Evolutionary conservation across 306 rosid genomes (phyloP).

Genomic region (Quercus glauca): DNA sequence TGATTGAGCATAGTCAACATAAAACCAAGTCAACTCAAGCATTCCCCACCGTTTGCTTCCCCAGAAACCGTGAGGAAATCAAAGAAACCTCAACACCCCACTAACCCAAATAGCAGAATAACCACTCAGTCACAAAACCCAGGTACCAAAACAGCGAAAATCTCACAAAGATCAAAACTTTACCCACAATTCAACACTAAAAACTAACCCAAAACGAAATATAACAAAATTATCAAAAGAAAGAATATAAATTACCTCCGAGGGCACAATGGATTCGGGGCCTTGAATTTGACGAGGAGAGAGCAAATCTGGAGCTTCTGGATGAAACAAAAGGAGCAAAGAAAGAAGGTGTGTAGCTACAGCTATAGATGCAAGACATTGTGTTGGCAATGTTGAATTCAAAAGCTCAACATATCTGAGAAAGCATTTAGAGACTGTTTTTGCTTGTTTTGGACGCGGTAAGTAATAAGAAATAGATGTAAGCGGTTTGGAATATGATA

Average conservation of each 20-base stretch:
- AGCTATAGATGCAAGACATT: conserved; percentile 51
- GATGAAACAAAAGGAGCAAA: conserved; percentile 34
- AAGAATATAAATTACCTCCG: conserved; percentile 42
- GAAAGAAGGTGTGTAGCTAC: conserved; percentile 41
- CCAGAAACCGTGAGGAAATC: neutral
- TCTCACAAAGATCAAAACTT: conserved; percentile 23
- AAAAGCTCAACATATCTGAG: conserved; percentile 1
- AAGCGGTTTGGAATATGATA: no score
- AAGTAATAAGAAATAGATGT: neutral
- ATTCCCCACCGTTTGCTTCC: neutral
- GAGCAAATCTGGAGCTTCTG: conserved; percentile 26
- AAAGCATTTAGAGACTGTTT: neutral
- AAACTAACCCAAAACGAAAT: neutral
- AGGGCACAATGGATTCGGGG: conserved; percentile 54
- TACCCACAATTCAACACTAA: neutral
- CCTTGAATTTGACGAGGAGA: conserved; percentile 29
- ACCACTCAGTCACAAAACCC: neutral
- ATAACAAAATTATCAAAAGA: neutral
- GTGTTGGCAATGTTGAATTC: neutral
- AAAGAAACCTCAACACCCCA: no score
- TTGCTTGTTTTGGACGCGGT: no score
- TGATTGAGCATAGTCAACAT: neutral
- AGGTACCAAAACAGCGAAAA: neutral
- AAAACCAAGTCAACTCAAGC: neutral
- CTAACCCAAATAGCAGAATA: neutral